A percentile compares a stretch with the other conserved stretches of the same genome.
Evolutionary conservation across 805 yeast genomes (phyloP).

Genomic region (Tetrapisispora taiwanensis): DNA sequence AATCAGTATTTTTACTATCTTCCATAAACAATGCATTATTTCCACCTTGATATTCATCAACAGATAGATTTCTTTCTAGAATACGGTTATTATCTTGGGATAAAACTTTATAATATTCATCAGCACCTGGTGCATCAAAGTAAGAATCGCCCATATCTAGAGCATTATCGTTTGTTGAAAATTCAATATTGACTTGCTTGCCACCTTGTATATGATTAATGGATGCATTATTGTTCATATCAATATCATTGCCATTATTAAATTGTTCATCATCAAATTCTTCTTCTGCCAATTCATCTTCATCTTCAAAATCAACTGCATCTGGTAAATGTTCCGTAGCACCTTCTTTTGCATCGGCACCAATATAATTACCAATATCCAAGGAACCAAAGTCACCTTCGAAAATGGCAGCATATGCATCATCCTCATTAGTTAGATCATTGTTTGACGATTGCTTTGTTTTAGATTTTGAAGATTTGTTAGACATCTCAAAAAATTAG

Average conservation of each 20-base stretch:
- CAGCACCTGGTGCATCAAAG: slow-evolving; percentile 4
- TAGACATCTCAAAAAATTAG: neutral
- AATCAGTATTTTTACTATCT: slow-evolving; percentile 11
- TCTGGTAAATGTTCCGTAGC: slow-evolving; percentile 69
- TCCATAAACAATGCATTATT: slow-evolving; percentile 28
- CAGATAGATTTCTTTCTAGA: slow-evolving; percentile 2
- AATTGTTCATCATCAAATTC: slow-evolving; percentile 31
- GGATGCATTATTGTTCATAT: neutral
- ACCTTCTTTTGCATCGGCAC: slow-evolving; percentile 25
- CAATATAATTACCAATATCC: slow-evolving; percentile 26
- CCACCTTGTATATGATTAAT: neutral
- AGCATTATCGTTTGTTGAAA: neutral
- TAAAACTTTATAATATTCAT: slow-evolving; percentile 5
- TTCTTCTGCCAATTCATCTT: slow-evolving; percentile 90
- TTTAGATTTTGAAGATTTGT: no score
- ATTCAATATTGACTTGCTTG: neutral
- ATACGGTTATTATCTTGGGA: slow-evolving; percentile 4
- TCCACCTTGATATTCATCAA: slow-evolving; percentile 15
- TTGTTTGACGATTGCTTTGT: neutral
- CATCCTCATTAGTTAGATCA: slow-evolving; percentile 30
- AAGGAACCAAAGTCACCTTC: slow-evolving; percentile 30
- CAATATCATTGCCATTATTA: slow-evolving; percentile 6
- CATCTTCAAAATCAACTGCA: slow-evolving; percentile 90
- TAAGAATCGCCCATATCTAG: slow-evolving; percentile 1
- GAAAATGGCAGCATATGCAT: slow-evolving; percentile 31